Conservation (phyloP, 164 flowering plant genomes). For the Macadamia tetraphylla region DNA sequence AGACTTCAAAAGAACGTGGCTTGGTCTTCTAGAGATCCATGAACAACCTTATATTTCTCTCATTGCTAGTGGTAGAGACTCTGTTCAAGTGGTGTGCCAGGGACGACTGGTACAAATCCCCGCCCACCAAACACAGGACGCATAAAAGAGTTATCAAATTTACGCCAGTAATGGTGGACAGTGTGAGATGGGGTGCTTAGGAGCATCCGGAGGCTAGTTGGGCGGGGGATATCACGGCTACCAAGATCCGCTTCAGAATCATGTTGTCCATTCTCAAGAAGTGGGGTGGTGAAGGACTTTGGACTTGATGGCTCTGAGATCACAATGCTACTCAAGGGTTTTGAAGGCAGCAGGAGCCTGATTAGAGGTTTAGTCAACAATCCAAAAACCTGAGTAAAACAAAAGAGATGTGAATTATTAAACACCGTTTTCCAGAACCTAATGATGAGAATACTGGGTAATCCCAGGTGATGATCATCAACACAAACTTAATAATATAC, state of each 20-base stretch:
- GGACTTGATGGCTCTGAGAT: slow-evolving; percentile 58
- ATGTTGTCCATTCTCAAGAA: slow-evolving; percentile 47
- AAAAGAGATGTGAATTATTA: too few relatives aligned
- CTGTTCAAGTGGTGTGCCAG: slow-evolving; percentile 74
- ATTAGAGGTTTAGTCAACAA: slow-evolving; percentile 81
- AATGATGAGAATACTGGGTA: too few relatives aligned
- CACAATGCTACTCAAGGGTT: slow-evolving; percentile 29
- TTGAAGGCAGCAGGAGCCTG: slow-evolving; percentile 57
- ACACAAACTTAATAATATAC: too few relatives aligned
- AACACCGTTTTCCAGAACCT: too few relatives aligned
- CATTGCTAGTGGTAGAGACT: slow-evolving; percentile 24
- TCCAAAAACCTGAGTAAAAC: slow-evolving; percentile 48
- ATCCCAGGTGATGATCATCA: too few relatives aligned
- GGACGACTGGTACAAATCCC: slow-evolving; percentile 72
- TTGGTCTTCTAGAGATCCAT: neutral
- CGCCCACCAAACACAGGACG: slow-evolving; percentile 89
- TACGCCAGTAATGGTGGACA: slow-evolving; percentile 85
- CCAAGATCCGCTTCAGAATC: slow-evolving; percentile 37
- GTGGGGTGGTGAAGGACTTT: slow-evolving; percentile 56
- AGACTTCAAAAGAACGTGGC: too few relatives aligned
- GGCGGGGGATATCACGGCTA: slow-evolving; percentile 27
- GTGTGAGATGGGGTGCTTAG: slow-evolving; percentile 54
- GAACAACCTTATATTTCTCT: neutral
- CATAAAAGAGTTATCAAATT: slow-evolving; percentile 81
- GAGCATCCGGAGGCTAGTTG: slow-evolving; percentile 62